Base-by-base conservation (phyloP, 345 rosid species). In the Mallotus nudiflorus region DNA sequence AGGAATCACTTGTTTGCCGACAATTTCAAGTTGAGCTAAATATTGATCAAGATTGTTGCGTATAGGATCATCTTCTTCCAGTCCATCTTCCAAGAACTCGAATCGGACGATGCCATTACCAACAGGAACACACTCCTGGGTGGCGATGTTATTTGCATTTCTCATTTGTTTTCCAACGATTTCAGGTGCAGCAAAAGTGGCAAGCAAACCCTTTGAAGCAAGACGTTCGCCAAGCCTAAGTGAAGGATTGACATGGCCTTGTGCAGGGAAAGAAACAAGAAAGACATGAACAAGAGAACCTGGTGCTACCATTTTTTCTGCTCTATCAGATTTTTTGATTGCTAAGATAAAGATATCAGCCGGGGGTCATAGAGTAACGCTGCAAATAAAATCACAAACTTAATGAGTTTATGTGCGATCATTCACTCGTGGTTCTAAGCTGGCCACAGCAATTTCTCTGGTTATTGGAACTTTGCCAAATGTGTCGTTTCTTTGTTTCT, bases 241-340 rank as follows among this genome's bases (percentile, higher is more conserved):
- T 39, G 89, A 85, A 14, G 98, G 96, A 70, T 86, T 93, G 2
- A 91, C 85, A 45, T 93, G 97, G 52, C 97, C 98, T 74, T 93
- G 81, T 79, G 87, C 63, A 58, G 40, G 39, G 6, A 57, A 57
- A 16, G 62, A 57, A 57, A 57, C 10, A 29, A 57, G 62, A 0
- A 57, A 40, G 2, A 57, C 40, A 57, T 57, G 62, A 16, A 31
- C 40, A 29, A 29, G 40, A 28, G 40, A 57, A n/a, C n/a, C n/a
- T n/a, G n/a, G n/a, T n/a, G n/a, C n/a, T n/a, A n/a, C n/a, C n/a
- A n/a, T n/a, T n/a, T n/a, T n/a, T n/a, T n/a, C n/a, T n/a, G n/a
- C n/a, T n/a, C n/a, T n/a, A n/a, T n/a, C n/a, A n/a, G n/a, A n/a
- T n/a, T n/a, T n/a, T n/a, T n/a, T n/a, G n/a, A n/a, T n/a, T n/a